Base-by-base conservation (phyloP, 257 asterid genomes). In the Leptodermis oblonga region DNA sequence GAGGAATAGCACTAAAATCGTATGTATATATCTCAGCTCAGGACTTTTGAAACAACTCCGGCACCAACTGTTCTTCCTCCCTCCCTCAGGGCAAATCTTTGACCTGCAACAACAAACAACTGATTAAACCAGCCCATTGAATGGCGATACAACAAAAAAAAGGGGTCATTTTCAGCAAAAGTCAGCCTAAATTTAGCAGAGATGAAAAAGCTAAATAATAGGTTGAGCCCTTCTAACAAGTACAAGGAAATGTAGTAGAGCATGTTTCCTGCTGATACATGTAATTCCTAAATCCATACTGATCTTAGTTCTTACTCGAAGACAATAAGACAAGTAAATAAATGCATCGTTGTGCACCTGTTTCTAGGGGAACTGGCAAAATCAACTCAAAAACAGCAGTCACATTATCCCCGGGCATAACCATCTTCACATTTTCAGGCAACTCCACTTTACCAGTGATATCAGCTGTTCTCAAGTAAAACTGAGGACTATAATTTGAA, bases 41-140 rank as follows among this genome's bases (percentile, higher is more conserved):
- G 69, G 34, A 91, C 96, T 75, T 91, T 89, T 1, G 99, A 86
- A 76, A 94, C 96, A 41, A 94, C 99, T 41, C 99, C 99, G 46
- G 99, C 99, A 69, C 99, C 99, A 60, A 94, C 96, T 20, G 99
- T 94, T 70, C 97, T 82, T 25, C 99, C 99, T 70, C 99, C 99
- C 75, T 94, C 99, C 77, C 99, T 86, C 81, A 94, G 77, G 60
- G 99, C 99, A 78, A 94, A 94, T 86, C 99, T 82, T 94, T 91
- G 99, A 52, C 99, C 99, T 94, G 91, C 56, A 65, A 42, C 45
- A 68, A 34, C 28, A 42, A 71, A 31, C 20, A 67, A 53, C 7
- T 5, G 5, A 12, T 53, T 48, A 55, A n/a, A 37, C 60, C 17
- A 10, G 20, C 49, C 49, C 25, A 2, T 3, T 7, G 9, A 36